Evolutionary conservation across 2,329 filamentous ascomycete species (phyloP).

Genomic region (Aspergillus sp.): DNA sequence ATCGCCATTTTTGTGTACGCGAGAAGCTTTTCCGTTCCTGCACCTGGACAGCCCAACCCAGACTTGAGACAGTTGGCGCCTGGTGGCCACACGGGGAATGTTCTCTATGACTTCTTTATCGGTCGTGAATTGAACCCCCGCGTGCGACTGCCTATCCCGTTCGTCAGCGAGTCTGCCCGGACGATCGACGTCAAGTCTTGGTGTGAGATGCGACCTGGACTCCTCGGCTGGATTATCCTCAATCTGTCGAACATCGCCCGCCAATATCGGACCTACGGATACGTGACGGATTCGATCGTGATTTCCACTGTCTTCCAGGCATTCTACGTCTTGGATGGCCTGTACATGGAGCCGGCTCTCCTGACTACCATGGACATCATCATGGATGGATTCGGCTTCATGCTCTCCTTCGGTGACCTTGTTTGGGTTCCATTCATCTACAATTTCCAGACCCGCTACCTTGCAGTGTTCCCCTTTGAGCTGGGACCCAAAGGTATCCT

Average conservation of each 20-base stretch:
- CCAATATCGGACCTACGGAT: conserved; percentile 82
- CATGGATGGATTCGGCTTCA: conserved; percentile 90
- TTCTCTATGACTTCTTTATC: conserved; percentile 95
- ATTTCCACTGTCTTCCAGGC: conserved; percentile 75
- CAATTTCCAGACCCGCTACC: conserved; percentile 78
- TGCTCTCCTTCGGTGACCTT: conserved; percentile 89
- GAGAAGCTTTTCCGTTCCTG: conserved; percentile 75
- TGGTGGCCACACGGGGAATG: conserved; percentile 78
- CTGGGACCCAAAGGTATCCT: conserved; percentile 68
- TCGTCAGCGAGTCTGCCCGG: conserved; percentile 60
- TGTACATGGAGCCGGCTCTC: conserved; percentile 84
- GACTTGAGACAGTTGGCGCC: conserved; percentile 74
- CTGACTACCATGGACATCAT: conserved; percentile 94
- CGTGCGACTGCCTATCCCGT: conserved; percentile 62
- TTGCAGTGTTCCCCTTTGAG: conserved; percentile 76
- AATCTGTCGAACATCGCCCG: conserved; percentile 82
- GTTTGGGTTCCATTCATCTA: conserved; percentile 93
- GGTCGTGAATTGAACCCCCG: conserved; percentile 93
- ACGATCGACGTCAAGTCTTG: conserved; percentile 89
- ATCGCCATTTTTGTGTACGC: conserved; percentile 79
- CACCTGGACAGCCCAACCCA: conserved; percentile 59
- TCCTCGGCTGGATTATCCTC: conserved; percentile 84
- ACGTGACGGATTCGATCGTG: conserved; percentile 80
- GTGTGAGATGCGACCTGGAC: conserved; percentile 85
- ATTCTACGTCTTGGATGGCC: conserved; percentile 79